Conservation (phyloP, 495 filamentous ascomycete species). For the Schizothecium vesticola region DNA sequence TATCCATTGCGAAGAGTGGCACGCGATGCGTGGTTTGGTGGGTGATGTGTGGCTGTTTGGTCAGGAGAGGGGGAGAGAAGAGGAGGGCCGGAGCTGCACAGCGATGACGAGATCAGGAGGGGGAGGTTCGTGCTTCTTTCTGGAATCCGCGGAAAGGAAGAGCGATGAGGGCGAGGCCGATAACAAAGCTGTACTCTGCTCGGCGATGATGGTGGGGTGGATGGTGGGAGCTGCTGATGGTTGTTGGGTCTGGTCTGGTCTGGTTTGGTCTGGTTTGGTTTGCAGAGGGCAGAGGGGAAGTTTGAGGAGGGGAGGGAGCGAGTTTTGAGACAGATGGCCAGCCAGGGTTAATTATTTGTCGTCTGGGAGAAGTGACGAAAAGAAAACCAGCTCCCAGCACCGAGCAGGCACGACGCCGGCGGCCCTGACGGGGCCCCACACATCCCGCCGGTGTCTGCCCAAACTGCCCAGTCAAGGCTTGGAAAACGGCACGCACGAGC, state of each 20-base stretch:
- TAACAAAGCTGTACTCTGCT: constrained; percentile 9
- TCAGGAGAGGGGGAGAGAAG: not conserved
- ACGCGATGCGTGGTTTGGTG: constrained; percentile 8
- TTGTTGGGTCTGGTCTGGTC: not conserved
- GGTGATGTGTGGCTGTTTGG: not conserved
- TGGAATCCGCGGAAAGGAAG: not conserved
- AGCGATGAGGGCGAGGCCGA: not conserved
- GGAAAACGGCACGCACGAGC: constrained; percentile 14
- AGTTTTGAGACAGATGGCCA: constrained; percentile 13
- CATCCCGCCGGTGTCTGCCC: not conserved
- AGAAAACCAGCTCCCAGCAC: constrained; percentile 7
- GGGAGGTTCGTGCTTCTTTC: not conserved
- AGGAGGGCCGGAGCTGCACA: not conserved
- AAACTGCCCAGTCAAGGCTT: constrained; percentile 6
- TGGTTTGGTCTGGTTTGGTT: not conserved
- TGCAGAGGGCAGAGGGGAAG: constrained; percentile 1
- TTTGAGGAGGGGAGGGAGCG: constrained; percentile 10
- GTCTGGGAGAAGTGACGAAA: constrained; percentile 11
- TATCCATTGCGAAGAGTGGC: constrained; percentile 29
- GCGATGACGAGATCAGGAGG: constrained; percentile 9
- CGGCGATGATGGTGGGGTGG: not conserved
- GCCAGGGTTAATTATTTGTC: constrained; percentile 8
- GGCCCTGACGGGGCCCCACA: not conserved
- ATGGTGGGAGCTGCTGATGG: not conserved
- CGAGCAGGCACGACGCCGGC: constrained; percentile 7